Percentiles rank a stretch among this genome's conserved stretches.
Conservation (phyloP, 306 rosid species). For the Castanea crenata region DNA sequence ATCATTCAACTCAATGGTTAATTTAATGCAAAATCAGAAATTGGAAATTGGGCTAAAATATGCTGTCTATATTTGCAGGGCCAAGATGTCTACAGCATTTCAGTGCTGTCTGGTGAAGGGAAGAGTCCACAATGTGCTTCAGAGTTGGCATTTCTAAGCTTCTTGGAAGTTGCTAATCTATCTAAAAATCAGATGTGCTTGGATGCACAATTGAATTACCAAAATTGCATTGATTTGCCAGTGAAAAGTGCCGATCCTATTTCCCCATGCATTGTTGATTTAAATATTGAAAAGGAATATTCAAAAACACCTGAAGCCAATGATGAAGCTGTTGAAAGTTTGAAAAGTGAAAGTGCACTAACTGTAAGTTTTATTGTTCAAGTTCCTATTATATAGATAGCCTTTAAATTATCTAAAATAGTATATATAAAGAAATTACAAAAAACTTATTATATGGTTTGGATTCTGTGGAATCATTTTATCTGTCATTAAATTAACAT, state of each 20-base stretch:
- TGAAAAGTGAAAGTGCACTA: constrained; percentile 51
- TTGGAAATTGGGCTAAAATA: constrained; percentile 1
- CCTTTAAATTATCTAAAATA: constrained; percentile 9
- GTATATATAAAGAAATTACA: neutral
- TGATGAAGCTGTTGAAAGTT: constrained; percentile 59
- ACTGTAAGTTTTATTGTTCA: constrained; percentile 49
- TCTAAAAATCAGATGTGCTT: constrained; percentile 43
- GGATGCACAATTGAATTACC: constrained; percentile 54
- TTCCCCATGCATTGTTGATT: constrained; percentile 63
- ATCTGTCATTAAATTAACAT: neutral
- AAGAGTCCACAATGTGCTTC: constrained; percentile 48
- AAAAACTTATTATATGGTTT: neutral
- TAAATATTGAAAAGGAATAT: constrained; percentile 55
- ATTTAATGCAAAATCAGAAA: neutral
- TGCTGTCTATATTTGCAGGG: constrained; percentile 40
- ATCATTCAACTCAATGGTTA: neutral
- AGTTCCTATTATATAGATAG: constrained; percentile 10
- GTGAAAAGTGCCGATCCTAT: constrained; percentile 43
- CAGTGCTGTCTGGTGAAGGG: constrained; percentile 50
- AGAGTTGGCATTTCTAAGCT: constrained; percentile 53
- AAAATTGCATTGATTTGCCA: constrained; percentile 53
- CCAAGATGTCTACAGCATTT: constrained; percentile 61
- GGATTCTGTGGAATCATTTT: neutral
- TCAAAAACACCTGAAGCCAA: constrained; percentile 44
- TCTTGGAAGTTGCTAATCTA: constrained; percentile 61